Conservation (phyloP, 2,329 filamentous ascomycete genomes). For the Nakataea oryzae region DNA sequence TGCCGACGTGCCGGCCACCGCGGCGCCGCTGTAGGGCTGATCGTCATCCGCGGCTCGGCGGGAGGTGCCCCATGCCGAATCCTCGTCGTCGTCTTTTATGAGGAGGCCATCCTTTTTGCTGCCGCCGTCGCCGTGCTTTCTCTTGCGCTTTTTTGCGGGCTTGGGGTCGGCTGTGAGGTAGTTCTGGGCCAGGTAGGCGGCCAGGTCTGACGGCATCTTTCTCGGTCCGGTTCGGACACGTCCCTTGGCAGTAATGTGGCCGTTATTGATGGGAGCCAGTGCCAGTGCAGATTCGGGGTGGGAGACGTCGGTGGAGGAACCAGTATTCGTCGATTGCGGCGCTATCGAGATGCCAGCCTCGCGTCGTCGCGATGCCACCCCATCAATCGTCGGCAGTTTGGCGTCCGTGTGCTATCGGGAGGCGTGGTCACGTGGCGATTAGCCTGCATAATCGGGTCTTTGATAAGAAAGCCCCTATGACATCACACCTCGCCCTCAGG, state of each 20-base stretch:
- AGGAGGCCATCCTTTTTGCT: conserved; percentile 37
- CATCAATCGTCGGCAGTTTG: too few species aligned
- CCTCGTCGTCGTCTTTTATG: conserved; percentile 52
- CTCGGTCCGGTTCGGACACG: conserved; percentile 19
- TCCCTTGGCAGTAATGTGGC: neutral
- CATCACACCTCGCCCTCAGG: neutral
- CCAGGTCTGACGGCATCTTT: conserved; percentile 50
- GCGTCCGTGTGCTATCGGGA: too few species aligned
- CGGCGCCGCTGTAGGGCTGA: conserved; percentile 32
- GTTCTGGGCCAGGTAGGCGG: conserved; percentile 81
- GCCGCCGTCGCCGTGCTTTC: conserved; percentile 34
- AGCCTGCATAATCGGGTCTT: too few species aligned
- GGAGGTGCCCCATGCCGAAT: conserved; percentile 36
- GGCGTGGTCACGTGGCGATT: neutral
- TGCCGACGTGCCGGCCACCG: conserved; percentile 38
- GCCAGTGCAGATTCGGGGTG: neutral
- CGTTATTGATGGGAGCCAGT: neutral
- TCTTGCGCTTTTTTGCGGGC: conserved; percentile 53
- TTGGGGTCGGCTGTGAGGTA: conserved; percentile 66
- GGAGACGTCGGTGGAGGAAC: neutral
- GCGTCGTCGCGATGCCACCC: neutral
- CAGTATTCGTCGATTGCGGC: neutral
- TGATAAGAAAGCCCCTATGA: neutral
- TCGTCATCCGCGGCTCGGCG: conserved; percentile 39
- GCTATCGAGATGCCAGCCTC: neutral